Evolutionary conservation across 140 eudicot species (phyloP), one percentile per base, ranked within the genome.

Genomic region (Flaveria floridana): DNA sequence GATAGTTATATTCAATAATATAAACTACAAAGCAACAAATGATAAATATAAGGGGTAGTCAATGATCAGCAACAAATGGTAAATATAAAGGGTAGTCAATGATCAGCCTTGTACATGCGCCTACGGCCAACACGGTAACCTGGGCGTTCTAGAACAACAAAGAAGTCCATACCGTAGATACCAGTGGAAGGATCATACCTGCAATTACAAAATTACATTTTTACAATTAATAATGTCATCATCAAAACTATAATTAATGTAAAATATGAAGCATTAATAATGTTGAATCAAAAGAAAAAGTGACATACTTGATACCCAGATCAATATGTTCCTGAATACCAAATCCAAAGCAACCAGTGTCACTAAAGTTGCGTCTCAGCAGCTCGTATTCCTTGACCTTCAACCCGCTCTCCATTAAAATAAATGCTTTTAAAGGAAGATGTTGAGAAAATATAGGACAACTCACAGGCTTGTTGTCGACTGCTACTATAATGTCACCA

Each of bases 311-410:
- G 66, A 89, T 89, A 58, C 96, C 96, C 70, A 86, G 86, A 84
- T 89, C 91, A 77, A 89, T 89, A 80, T 88, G 95, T 80, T 88
- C 95, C 41, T 85, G 90, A 62, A 87, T 87, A 57, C 94, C 94
- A 69, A 88, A 88, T 26, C 95, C 95, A 77, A 88, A 88, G 76
- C 95, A 88, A 52, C 95, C 91, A 13, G 95, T 86, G 58, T 88
- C 95, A 82, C 95, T 88, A 83, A 88, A 88, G 78, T 88, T 88
- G 53, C 85, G 84, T 39, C 91, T 82, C 71, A 86, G 63, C 20
- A 88, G 34, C 64, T 88, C 91, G 20, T 86, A 88, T 61, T 88
- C 95, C 81, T 88, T 88, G n/a, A 88, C 95, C 75, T 88, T 88
- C 83, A 88, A 82, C 5, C 95, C 93, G 42, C 93, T 87, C 65